Evolutionary conservation across 352 stramenopile genomes (phyloP).

Genomic region (Globisporangium camurandrum): DNA sequence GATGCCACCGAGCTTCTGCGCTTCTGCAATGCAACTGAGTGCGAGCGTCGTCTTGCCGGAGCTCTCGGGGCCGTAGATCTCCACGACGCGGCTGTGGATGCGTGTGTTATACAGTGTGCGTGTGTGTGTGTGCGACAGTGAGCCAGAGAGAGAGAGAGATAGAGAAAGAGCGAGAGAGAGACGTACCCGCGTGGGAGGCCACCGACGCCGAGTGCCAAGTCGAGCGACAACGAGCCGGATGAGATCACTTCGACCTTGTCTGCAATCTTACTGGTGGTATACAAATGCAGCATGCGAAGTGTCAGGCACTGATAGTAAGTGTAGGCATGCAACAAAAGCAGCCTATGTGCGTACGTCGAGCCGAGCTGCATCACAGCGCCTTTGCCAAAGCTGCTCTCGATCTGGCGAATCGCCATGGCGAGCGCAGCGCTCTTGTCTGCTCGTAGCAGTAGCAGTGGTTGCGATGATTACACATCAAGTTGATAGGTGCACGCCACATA

Average conservation of each 20-base stretch:
- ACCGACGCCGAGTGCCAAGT: constrained; percentile 86
- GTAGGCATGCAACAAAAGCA: not conserved
- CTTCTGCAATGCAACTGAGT: constrained; percentile 94
- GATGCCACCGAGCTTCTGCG: constrained; percentile 91
- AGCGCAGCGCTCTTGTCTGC: constrained; percentile 82
- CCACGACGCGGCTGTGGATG: constrained; percentile 87
- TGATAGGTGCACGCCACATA: not conserved
- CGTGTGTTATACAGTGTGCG: not conserved
- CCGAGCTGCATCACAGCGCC: constrained; percentile 96
- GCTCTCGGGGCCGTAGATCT: constrained; percentile 98
- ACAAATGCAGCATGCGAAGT: not conserved
- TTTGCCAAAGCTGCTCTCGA: constrained; percentile 94
- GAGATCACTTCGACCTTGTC: constrained; percentile 92
- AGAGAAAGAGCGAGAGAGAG: not conserved
- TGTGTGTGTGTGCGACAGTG: not conserved
- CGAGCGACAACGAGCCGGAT: constrained; percentile 91
- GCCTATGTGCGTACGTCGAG: constrained; percentile 44
- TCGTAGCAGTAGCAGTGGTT: too few species aligned
- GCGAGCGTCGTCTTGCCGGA: constrained; percentile 98
- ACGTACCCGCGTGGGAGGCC: constrained; percentile 90
- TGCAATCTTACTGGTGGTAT: constrained; percentile 48
- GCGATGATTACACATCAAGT: not conserved
- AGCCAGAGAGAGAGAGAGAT: not conserved
- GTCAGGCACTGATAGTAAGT: not conserved
- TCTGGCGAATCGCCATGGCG: constrained; percentile 92